Percentiles rank a stretch among this genome's conserved stretches.
Evolutionary conservation across 768 basidiomycete genomes (phyloP).

Genomic region (Lanmaoa pseudosensibilis): DNA sequence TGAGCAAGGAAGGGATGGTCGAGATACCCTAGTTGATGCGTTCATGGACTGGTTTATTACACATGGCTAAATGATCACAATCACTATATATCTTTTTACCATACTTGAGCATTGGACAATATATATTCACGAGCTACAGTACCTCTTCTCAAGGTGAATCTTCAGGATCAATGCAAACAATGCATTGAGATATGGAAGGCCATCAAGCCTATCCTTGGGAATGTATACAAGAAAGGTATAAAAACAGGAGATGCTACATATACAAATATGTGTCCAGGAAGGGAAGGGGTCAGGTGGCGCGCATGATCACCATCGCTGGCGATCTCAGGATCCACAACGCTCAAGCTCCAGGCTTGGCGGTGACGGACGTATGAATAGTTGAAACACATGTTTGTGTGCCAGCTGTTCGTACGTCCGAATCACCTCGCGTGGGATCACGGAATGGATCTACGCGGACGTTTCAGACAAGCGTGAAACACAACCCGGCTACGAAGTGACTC

Average conservation of each 20-base stretch:
- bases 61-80: neutral
- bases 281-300: neutral
- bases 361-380: constrained; percentile 10
- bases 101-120: no score
- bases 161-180: no score
- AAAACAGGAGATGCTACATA: no score
- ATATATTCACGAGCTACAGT: no score
- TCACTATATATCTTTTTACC: no score
- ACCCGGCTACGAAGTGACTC: no score
- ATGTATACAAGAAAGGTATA: neutral
- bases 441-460: neutral
- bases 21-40: neutral
- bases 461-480: neutral
- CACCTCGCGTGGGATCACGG: neutral
- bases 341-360: neutral
- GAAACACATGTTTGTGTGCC: neutral
- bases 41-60: neutral
- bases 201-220: no score
- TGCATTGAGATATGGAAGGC: no score
- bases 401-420: constrained; percentile 14
- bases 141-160: no score
- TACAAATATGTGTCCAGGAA: no score
- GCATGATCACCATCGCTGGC: neutral
- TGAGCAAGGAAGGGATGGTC: neutral
- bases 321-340: neutral